Base-by-base conservation (phyloP, 2,329 filamentous ascomycete genomes). In the Curvularia hawaiiensis region DNA sequence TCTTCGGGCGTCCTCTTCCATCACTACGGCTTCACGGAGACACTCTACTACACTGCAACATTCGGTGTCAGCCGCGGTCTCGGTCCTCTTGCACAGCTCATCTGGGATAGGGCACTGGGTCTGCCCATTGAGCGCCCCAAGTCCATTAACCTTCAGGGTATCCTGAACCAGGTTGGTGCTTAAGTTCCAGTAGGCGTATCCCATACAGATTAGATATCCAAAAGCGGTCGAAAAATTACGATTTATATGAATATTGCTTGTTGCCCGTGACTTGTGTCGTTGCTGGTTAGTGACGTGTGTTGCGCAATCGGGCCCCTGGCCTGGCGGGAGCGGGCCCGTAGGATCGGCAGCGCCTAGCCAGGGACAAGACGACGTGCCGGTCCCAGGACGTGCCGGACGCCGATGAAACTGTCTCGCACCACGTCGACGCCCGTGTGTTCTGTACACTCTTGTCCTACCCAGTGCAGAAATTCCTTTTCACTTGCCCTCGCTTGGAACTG, bases 1-100 rank as follows among this genome's bases (percentile, higher is more conserved):
- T 89, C 87, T 62, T 97, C 92, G 0, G 95, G 95, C 63, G 93
- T 98, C 6, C 84, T 99, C 48, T 98, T 99, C 87, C 89, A 98
- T 79, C 92, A 98, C 82, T 99, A 97, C 76, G 95, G 94, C 57
- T 97, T 99, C 87, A 90, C 91, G 77, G 92, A 98, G 82, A 97
- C 94, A 0, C 84, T 98, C 11, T 99, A 98, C 83, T 99, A 98
- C 82, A 89, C 86, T 16, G 86, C 86, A 10, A 88, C 86, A 6
- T 89, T 89, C 67, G 86, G 86, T 67, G 86, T 89, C 89, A 87
- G 84, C 75, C 82, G 86, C 75, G 85, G 85, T 52, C 82, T 99
- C 16, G 95, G 95, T 8, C 95, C 95, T 22, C 83, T 99, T 48
- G 92, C 92, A 43, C 95, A 99, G 79, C 84, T 99, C 63, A 90